These are phyloP conservation scores for Fusarium albidum DNA, from an alignment of 2,329 filamentous ascomycete species.

Conservation along the genomic window DNA sequence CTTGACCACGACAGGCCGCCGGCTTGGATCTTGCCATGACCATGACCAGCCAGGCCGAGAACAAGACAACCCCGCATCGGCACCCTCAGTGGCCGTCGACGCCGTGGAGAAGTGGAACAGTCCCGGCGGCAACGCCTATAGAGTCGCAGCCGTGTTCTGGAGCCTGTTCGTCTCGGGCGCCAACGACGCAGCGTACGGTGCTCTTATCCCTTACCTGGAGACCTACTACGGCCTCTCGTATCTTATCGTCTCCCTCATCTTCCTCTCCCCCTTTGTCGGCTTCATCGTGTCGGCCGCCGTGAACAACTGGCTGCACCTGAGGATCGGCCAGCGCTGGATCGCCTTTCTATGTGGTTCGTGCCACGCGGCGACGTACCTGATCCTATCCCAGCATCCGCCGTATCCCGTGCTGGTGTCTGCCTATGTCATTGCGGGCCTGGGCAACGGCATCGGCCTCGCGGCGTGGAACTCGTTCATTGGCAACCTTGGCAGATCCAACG, in stretches of 20 bases:
- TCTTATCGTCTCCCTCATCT: conserved; percentile 69
- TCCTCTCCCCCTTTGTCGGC: conserved; percentile 71
- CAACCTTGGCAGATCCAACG: conserved; percentile 73
- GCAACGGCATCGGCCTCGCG: conserved; percentile 70
- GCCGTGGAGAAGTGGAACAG: conserved; percentile 30
- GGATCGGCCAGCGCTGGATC: conserved; percentile 57
- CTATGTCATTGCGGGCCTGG: conserved; percentile 73
- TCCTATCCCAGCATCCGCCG: conserved; percentile 71
- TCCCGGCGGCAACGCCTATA: conserved; percentile 50
- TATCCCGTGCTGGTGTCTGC: conserved; percentile 72
- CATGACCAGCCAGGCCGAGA: too few relatives aligned
- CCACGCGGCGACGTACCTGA: conserved; percentile 69
- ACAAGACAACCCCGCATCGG: background rate
- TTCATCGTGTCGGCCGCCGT: conserved; percentile 68
- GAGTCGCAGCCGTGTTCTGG: conserved; percentile 62
- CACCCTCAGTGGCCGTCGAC: background rate
- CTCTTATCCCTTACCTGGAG: conserved; percentile 35
- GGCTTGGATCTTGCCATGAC: conserved; percentile 10
- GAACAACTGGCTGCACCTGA: conserved; percentile 58
- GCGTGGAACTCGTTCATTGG: conserved; percentile 66
- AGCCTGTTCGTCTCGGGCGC: conserved; percentile 65
- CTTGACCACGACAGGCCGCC: conserved; percentile 10
- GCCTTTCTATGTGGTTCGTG: conserved; percentile 66
- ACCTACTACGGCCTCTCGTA: conserved; percentile 69
- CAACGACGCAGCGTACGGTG: conserved; percentile 63